Conservation (phyloP, 257 asterid species). For the Penstemon davidsonii region DNA sequence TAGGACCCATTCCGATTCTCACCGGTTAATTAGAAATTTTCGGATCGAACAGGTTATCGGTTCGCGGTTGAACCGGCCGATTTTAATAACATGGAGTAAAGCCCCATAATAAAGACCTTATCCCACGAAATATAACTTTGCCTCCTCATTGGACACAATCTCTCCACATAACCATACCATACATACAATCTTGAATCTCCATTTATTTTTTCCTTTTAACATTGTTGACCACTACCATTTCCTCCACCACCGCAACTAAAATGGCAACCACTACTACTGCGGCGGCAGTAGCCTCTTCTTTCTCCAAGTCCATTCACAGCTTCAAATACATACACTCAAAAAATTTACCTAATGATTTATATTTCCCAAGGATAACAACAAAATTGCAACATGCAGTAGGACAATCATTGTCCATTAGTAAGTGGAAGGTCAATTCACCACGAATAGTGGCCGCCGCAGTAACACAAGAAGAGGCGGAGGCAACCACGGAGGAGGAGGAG, state of each 20-base stretch:
- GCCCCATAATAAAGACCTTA: slow-evolving; percentile 35
- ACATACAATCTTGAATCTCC: slow-evolving; percentile 15
- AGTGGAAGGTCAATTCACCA: slow-evolving; percentile 40
- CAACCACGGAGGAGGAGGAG: slow-evolving; percentile 35
- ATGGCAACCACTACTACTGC: slow-evolving; percentile 67
- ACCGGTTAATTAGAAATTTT: no score
- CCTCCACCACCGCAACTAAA: slow-evolving; percentile 20
- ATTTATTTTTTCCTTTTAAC: neutral
- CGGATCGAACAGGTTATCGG: no score
- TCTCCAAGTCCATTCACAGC: slow-evolving; percentile 52
- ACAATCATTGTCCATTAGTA: slow-evolving; percentile 25
- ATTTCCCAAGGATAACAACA: slow-evolving; percentile 36
- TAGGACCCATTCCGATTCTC: slow-evolving; percentile 2
- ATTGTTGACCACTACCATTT: slow-evolving; percentile 12
- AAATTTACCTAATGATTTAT: slow-evolving; percentile 39
- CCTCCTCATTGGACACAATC: slow-evolving; percentile 55
- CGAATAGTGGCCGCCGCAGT: slow-evolving; percentile 59
- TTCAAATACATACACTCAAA: slow-evolving; percentile 41
- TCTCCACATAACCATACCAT: slow-evolving; percentile 52
- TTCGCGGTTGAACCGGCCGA: no score
- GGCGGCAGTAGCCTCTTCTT: slow-evolving; percentile 65
- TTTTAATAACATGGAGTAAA: no score
- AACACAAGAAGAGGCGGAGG: slow-evolving; percentile 62
- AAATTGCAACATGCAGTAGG: slow-evolving; percentile 29
- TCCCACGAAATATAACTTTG: slow-evolving; percentile 45